Evolutionary conservation across 768 basidiomycete species (phyloP).

Genomic region (Chiua virens): DNA sequence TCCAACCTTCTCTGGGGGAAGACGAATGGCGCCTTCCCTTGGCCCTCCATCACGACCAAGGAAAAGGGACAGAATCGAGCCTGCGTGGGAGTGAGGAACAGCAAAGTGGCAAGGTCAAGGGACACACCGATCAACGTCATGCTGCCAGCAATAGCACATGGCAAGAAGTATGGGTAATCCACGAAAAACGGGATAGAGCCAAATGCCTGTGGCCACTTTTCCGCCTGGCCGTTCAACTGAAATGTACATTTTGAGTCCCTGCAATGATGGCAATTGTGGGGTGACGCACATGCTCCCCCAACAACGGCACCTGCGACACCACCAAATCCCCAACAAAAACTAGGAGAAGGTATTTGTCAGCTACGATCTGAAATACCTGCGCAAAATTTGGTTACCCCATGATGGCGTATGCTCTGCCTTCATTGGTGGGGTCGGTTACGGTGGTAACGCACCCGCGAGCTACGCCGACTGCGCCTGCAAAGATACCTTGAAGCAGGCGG

Average conservation of each 20-base stretch:
- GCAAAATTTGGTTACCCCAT: slow-evolving; percentile 54
- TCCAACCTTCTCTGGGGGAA: slow-evolving; percentile 72
- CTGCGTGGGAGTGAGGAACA: slow-evolving; percentile 36
- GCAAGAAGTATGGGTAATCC: slow-evolving; percentile 87
- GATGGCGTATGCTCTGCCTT: slow-evolving; percentile 92
- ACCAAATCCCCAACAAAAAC: slow-evolving; percentile 95
- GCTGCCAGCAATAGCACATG: slow-evolving; percentile 73
- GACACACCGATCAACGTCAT: slow-evolving; percentile 69
- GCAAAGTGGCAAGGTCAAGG: neutral
- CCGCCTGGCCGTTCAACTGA: slow-evolving; percentile 80
- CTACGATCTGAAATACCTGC: neutral
- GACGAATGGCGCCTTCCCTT: slow-evolving; percentile 78
- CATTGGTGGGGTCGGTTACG: slow-evolving; percentile 90
- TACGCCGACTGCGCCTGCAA: slow-evolving; percentile 93
- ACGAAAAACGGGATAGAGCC: slow-evolving; percentile 64
- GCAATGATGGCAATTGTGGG: neutral
- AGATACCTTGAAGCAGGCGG: slow-evolving; percentile 87
- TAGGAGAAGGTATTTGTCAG: slow-evolving; percentile 26
- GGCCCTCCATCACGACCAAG: slow-evolving; percentile 91
- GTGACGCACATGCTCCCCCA: slow-evolving; percentile 72
- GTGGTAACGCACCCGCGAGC: slow-evolving; percentile 85
- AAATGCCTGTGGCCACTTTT: slow-evolving; percentile 84
- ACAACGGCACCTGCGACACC: slow-evolving; percentile 89
- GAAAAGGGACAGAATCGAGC: slow-evolving; percentile 86
- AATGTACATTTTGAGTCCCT: slow-evolving; percentile 10